These are phyloP conservation scores for Trichoderma virens DNA, from an alignment of 495 filamentous ascomycete species.

Conservation along the genomic window DNA sequence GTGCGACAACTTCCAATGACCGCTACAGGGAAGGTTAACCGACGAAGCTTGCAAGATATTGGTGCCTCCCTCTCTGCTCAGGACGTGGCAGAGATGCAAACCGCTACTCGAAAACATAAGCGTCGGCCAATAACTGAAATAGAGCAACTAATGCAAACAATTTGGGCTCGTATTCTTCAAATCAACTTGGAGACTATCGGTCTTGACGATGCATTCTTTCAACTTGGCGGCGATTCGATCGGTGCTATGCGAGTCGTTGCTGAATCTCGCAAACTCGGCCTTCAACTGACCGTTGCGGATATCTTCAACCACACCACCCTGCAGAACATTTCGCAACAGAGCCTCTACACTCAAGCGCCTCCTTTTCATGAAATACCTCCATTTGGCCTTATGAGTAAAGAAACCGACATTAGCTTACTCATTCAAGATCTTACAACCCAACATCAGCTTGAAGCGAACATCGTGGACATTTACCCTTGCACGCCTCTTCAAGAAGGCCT, in stretches of 20 bases:
- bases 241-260: conserved; percentile 49
- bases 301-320: not conserved
- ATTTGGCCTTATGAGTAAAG: conserved; percentile 39
- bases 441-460: conserved; percentile 32
- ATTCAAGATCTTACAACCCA: conserved; percentile 38
- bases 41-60: conserved; percentile 17
- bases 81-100: conserved; percentile 20
- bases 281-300: not conserved
- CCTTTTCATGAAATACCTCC: conserved; percentile 46
- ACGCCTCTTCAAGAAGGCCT: conserved; percentile 48
- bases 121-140: conserved; percentile 11
- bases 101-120: conserved; percentile 9
- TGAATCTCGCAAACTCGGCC: conserved; percentile 18
- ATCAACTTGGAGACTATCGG: conserved; percentile 26
- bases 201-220: conserved; percentile 45
- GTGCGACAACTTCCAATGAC: conserved; percentile 43
- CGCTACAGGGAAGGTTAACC: not conserved
- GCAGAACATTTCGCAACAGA: too few relatives aligned
- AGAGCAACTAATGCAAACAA: conserved; percentile 12
- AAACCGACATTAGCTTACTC: conserved; percentile 16
- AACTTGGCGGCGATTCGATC: conserved; percentile 55
- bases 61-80: conserved; percentile 26
- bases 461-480: conserved; percentile 54
- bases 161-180: conserved; percentile 15
- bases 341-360: not conserved